These are phyloP conservation scores for Endoconidiophora polonica DNA, from an alignment of 2,329 filamentous ascomycete species.

Conservation along the genomic window DNA sequence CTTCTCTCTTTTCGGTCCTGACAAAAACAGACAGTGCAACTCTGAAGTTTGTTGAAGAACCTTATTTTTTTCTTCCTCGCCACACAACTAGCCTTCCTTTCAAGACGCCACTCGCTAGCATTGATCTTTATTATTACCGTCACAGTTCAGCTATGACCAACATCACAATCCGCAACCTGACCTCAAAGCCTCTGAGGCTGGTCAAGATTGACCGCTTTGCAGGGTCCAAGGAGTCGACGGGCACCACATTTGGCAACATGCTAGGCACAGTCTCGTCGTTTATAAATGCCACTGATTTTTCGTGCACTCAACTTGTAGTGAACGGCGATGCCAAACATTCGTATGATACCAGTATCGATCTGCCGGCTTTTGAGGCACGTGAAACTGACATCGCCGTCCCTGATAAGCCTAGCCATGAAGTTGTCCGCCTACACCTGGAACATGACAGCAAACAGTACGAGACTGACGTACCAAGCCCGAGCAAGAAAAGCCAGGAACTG, in stretches of 20 bases:
- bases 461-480: constrained; percentile 52
- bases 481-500: constrained; percentile 42
- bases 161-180: constrained; percentile 71
- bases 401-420: constrained; percentile 42
- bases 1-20: too few species aligned
- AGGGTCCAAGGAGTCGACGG: constrained; percentile 25
- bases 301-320: constrained; percentile 20
- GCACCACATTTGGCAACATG: constrained; percentile 29
- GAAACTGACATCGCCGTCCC: constrained; percentile 43
- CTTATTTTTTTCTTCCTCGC: too few species aligned
- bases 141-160: constrained; percentile 24
- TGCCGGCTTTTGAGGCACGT: constrained; percentile 52
- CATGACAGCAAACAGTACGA: constrained; percentile 42
- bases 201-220: constrained; percentile 59
- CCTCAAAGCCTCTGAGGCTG: constrained; percentile 54
- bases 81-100: too few species aligned
- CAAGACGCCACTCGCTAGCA: too few species aligned
- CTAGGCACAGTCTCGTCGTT: constrained; percentile 27
- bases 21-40: too few species aligned
- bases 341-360: constrained; percentile 42
- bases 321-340: constrained; percentile 44
- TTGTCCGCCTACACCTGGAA: constrained; percentile 58
- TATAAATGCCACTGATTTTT: constrained; percentile 26
- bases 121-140: too few species aligned
- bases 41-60: too few species aligned